phyloP scores from a whole-genome alignment of 331 rosid genomes.

The Ulmus americana region DNA sequence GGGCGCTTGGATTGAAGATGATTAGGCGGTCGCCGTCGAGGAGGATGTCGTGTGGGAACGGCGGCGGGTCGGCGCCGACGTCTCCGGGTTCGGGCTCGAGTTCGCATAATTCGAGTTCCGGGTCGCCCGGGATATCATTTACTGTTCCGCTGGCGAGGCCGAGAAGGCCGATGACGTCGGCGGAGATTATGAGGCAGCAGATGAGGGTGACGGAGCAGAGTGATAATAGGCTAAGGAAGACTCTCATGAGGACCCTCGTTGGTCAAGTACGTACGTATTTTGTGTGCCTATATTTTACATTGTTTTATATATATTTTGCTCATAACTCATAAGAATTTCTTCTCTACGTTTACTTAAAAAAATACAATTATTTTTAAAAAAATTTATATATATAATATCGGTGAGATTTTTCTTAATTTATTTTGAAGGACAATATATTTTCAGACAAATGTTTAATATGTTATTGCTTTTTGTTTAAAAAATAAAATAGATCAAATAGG shows the following conservation, averaged over 20 bases:
- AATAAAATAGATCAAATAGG: no score
- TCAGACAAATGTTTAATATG: no score
- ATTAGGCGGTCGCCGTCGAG: constrained; percentile 78
- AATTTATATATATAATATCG: no score
- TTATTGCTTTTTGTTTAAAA: no score
- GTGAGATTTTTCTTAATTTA: not conserved
- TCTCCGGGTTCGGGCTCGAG: constrained; percentile 28
- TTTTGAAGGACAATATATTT: not conserved
- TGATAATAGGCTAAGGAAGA: constrained; percentile 72
- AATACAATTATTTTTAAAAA: no score
- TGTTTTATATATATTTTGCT: no score
- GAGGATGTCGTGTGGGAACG: constrained; percentile 54
- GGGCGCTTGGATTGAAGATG: constrained; percentile 77
- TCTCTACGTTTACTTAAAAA: no score
- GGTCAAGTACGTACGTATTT: constrained; percentile 65
- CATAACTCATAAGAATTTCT: no score
- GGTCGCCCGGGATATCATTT: constrained; percentile 23
- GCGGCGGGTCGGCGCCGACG: constrained; percentile 40
- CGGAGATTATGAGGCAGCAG: constrained; percentile 95
- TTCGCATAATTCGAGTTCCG: not conserved
- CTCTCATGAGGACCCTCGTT: constrained; percentile 69
- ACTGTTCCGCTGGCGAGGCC: constrained; percentile 41
- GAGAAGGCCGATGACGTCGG: constrained; percentile 92
- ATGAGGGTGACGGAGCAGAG: constrained; percentile 87
- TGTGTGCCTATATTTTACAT: not conserved